A percentile compares a stretch with the other conserved stretches of the same genome.
phyloP scores from a whole-genome alignment of 148 eudicot species.

The Polygonum aviculare region DNA sequence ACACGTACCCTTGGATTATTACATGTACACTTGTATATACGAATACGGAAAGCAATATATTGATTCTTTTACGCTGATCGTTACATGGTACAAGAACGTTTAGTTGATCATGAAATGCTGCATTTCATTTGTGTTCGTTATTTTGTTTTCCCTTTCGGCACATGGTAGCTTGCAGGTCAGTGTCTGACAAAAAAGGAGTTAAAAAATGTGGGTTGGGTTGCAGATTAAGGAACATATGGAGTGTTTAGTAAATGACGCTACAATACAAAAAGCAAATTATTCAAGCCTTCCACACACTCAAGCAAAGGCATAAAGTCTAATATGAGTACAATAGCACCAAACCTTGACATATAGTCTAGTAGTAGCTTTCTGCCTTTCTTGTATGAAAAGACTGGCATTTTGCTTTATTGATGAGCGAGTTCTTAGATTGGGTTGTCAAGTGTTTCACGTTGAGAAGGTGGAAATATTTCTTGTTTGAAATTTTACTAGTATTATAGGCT shows the following conservation, averaged over 20 bases:
- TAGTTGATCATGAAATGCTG: not conserved
- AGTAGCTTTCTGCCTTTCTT: not conserved
- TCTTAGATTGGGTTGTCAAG: not conserved
- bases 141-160: not conserved
- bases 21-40: slow-evolving; percentile 11
- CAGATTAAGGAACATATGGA: not conserved
- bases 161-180: not conserved
- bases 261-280: not conserved
- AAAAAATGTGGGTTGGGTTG: not conserved
- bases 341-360: not conserved
- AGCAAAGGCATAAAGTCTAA: not conserved
- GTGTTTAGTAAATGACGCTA: not conserved
- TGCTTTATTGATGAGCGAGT: not conserved
- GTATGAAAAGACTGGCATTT: not conserved
- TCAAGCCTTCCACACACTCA: not conserved
- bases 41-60: not conserved
- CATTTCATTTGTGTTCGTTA: no score
- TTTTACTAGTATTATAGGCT: no score
- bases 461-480: no score
- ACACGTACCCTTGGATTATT: not conserved
- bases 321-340: not conserved
- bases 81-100: not conserved
- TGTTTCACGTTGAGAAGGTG: not conserved
- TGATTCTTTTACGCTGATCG: not conserved
- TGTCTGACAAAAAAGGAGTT: not conserved